Conservation (phyloP, 2,329 filamentous ascomycete species). For the Tolypocladium amazonense region DNA sequence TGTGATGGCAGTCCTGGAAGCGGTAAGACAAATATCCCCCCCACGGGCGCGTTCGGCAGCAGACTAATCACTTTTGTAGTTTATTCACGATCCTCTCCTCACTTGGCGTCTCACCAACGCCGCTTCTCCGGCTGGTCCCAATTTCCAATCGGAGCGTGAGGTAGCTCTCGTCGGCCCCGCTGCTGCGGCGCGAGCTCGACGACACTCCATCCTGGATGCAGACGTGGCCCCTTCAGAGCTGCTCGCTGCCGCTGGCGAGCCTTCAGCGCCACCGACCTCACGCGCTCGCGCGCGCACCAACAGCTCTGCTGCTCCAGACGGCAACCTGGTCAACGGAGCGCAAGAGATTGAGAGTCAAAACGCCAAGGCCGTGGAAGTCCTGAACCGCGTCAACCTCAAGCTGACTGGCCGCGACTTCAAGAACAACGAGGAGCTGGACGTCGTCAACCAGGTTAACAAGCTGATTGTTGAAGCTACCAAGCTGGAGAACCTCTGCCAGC, state of each 20-base stretch:
- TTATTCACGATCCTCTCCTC: slow-evolving; percentile 97
- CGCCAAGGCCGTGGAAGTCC: slow-evolving; percentile 79
- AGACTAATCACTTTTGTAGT: slow-evolving; percentile 39
- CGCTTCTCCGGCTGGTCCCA: slow-evolving; percentile 53
- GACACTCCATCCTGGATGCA: slow-evolving; percentile 59
- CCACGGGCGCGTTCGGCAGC: background rate
- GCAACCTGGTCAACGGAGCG: slow-evolving; percentile 24
- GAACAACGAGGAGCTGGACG: slow-evolving; percentile 69
- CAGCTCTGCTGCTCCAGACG: slow-evolving; percentile 34
- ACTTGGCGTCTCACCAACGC: slow-evolving; percentile 80
- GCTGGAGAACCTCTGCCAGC: slow-evolving; percentile 93
- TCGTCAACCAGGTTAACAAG: slow-evolving; percentile 86
- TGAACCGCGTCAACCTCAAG: slow-evolving; percentile 90
- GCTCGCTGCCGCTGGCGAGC: slow-evolving; percentile 33
- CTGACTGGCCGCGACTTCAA: slow-evolving; percentile 90
- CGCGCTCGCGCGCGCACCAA: slow-evolving; percentile 50
- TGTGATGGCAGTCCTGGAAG: slow-evolving; percentile 95
- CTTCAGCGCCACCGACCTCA: slow-evolving; percentile 34
- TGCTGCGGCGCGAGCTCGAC: slow-evolving; percentile 42
- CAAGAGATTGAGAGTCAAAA: slow-evolving; percentile 75
- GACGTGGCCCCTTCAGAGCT: slow-evolving; percentile 50
- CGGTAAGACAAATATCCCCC: slow-evolving; percentile 50
- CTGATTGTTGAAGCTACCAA: slow-evolving; percentile 92
- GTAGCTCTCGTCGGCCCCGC: slow-evolving; percentile 36
- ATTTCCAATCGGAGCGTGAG: slow-evolving; percentile 53